A percentile compares a stretch with the other conserved stretches of the same genome.
Evolutionary conservation across 768 basidiomycete species (phyloP).

Genomic region (Clitopilus hobsonii): DNA sequence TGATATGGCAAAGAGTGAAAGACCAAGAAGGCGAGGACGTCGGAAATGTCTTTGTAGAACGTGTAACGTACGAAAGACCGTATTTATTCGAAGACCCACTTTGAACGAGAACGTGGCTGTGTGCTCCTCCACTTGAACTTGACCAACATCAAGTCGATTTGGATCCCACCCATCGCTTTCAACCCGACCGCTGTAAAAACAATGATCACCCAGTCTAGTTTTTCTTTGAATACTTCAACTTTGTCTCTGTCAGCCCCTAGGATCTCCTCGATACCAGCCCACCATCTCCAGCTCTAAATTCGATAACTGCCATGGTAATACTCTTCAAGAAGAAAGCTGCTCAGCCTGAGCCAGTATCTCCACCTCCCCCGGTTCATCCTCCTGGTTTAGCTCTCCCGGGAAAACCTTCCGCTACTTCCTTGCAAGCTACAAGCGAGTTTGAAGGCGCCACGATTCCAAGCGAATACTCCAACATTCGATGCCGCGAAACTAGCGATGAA

Average conservation of each 20-base stretch:
- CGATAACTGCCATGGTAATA: background rate
- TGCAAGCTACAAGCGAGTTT: background rate
- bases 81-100: background rate
- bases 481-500: background rate
- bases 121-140: background rate
- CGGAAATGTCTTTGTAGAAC: background rate
- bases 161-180: background rate
- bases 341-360: background rate
- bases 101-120: background rate
- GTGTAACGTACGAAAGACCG: background rate
- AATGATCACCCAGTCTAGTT: background rate
- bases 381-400: background rate
- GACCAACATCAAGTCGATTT: background rate
- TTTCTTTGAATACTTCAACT: background rate
- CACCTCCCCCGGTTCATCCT: background rate
- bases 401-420: background rate
- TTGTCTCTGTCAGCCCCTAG: background rate
- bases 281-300: background rate
- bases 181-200: background rate
- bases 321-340: background rate
- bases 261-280: background rate
- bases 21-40: background rate
- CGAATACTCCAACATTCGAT: background rate
- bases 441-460: background rate
- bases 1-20: conserved; percentile 11